These are phyloP conservation scores for Phytomonas sp. DNA, from an alignment of 208 protist genomes.

Conservation along the genomic window DNA sequence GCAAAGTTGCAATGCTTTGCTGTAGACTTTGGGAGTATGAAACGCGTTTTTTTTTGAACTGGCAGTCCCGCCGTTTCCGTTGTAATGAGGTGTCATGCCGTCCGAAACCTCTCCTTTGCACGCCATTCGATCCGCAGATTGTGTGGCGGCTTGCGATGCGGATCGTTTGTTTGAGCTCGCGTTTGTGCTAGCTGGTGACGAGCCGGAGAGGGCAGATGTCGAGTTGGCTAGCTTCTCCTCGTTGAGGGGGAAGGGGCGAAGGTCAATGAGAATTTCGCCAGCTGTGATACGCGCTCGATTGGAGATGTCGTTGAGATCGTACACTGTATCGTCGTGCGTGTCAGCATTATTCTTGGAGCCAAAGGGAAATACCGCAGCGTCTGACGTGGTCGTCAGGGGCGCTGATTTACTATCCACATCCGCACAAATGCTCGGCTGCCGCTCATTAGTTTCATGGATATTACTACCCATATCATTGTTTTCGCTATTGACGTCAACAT, in stretches of 20 bases:
- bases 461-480: not conserved
- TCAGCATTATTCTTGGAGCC: not conserved
- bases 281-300: not conserved
- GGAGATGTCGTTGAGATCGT: not conserved
- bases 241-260: not conserved
- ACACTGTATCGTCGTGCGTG: not conserved
- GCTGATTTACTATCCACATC: not conserved
- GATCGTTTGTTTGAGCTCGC: not conserved
- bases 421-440: not conserved
- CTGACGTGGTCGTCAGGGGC: not conserved
- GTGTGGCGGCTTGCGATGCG: not conserved
- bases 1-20: constrained; percentile 13
- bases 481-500: constrained; percentile 1
- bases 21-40: not conserved
- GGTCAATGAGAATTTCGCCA: not conserved
- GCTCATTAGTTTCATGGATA: not conserved
- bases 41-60: not conserved
- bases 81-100: not conserved
- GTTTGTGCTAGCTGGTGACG: not conserved
- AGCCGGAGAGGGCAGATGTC: not conserved
- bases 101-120: not conserved
- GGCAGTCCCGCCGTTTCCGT: not conserved
- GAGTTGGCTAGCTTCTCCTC: not conserved
- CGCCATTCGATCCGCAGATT: not conserved
- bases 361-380: not conserved